phyloP scores from a whole-genome alignment of 352 stramenopile species.

The Globisporangium irregulare region DNA sequence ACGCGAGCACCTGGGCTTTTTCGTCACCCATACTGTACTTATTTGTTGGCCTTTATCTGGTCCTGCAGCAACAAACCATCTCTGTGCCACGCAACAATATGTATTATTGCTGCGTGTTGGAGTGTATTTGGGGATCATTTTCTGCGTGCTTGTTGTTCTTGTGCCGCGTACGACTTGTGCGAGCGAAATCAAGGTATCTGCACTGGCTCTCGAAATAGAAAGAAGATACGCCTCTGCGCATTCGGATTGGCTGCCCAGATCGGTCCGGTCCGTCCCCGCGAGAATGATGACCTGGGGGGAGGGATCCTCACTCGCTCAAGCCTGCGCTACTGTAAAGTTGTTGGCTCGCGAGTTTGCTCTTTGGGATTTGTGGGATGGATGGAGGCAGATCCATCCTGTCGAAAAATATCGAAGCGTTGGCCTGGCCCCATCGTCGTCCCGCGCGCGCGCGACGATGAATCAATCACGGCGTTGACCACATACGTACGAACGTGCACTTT shows the following conservation, averaged over 20 bases:
- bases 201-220: conserved; percentile 13
- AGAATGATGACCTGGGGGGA: neutral
- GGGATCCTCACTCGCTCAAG: neutral
- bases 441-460: neutral
- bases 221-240: conserved; percentile 14
- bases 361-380: conserved; percentile 1
- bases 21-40: conserved; percentile 15
- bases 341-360: neutral
- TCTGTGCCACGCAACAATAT: neutral
- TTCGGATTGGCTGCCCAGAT: conserved; percentile 7
- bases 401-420: conserved; percentile 17
- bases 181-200: neutral
- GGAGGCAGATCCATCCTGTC: neutral
- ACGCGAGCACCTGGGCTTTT: conserved; percentile 53
- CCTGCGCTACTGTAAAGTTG: neutral
- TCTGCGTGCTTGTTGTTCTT: neutral
- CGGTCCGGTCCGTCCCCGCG: neutral
- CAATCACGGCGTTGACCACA: neutral
- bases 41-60: neutral
- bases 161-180: neutral
- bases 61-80: neutral
- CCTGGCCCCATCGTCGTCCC: neutral
- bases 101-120: neutral
- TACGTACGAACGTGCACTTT: conserved; percentile 1
- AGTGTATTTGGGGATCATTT: no score